Base-by-base conservation (phyloP, 2,329 filamentous ascomycete species). In the Fusarium hostae region DNA sequence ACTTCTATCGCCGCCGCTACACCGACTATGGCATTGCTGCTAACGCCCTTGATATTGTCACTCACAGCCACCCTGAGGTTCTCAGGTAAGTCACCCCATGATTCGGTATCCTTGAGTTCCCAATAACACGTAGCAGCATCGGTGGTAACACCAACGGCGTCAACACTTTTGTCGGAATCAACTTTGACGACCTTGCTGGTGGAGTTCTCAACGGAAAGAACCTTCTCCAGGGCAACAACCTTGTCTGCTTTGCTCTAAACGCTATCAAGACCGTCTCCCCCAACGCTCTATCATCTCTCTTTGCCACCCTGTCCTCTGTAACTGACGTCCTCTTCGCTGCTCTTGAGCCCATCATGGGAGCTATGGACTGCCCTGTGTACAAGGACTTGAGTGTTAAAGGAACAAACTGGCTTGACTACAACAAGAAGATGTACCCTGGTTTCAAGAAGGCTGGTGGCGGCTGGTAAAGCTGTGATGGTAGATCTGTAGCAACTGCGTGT, bases 71-170 rank as follows among this genome's bases (percentile, higher is more conserved):
- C 54, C 84, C 84, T 0, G 76, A 82, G 24, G 80, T 86, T 20
- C 78, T 77, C 0, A 71, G 67, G 67, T 70, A 66, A 15, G 65
- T 59, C 8, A 15, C 26, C 1, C 20, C 44, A 13, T 8, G 12
- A 24, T 16, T 4, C 1, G 2, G 1, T 4, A n/a, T 8, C 5
- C 0, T 26, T 6, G 6, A 8, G 15, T 16, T 1, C 18, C 2
- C 11, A 6, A 56, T 69, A 56, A 70, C 18, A 15, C 8, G 5
- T 34, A 5, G 10, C 28, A 82, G 80, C 65, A 81, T 88, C 20
- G 87, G 87, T 13, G 87, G 87, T 13, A 89, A 89, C 70, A 82
- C 83, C 9, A 85, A 86, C 22, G 81, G 79, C 5, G 81, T 85
- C 26, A 85, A 88, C 77, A 84, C 81, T 26, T 89, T 88, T 70